A percentile compares a stretch with the other conserved stretches of the same genome.
phyloP scores from a whole-genome alignment of 192 early-diverging fungal genomes.

The Allomyces javanicus region DNA sequence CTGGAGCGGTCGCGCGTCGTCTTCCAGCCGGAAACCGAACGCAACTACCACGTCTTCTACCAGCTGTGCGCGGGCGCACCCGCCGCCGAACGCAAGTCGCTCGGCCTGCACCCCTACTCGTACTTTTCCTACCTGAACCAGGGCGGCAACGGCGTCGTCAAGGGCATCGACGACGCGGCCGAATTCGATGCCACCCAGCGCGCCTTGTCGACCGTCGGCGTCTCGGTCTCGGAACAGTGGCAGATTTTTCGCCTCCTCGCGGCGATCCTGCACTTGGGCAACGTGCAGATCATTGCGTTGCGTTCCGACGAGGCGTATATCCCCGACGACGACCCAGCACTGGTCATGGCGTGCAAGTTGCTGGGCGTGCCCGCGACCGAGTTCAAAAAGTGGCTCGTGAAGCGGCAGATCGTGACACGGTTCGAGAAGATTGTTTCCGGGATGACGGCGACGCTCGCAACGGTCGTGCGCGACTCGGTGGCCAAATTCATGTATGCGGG shows the following conservation, averaged over 20 bases:
- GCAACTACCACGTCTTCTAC: conserved; percentile 99
- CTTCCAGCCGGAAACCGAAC: conserved; percentile 76
- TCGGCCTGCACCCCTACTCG: not conserved
- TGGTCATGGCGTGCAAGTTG: conserved; percentile 41
- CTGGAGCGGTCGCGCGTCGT: conserved; percentile 87
- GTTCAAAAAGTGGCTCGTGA: conserved; percentile 86
- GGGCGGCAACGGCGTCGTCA: conserved; percentile 59
- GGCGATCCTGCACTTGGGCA: conserved; percentile 86
- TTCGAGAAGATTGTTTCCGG: conserved; percentile 75
- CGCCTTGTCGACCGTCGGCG: conserved; percentile 69
- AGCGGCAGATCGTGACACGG: conserved; percentile 72
- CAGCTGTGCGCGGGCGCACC: conserved; percentile 83
- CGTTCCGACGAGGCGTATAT: conserved; percentile 45
- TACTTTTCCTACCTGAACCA: conserved; percentile 18
- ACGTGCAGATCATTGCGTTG: conserved; percentile 63
- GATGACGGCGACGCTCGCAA: conserved; percentile 51
- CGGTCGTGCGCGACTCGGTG: conserved; percentile 74
- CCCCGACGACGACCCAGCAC: conserved; percentile 52
- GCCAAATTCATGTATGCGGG: conserved; percentile 91
- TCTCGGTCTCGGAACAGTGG: conserved; percentile 62
- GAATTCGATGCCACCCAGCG: conserved; percentile 76
- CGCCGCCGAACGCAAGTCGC: conserved; percentile 18
- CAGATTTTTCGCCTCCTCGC: conserved; percentile 79
- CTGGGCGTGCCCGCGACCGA: conserved; percentile 54
- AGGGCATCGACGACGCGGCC: conserved; percentile 77